Percentiles rank a stretch among this genome's conserved stretches.
Conservation (phyloP, 805 yeast genomes). For the Priceomyces melissophilus region DNA sequence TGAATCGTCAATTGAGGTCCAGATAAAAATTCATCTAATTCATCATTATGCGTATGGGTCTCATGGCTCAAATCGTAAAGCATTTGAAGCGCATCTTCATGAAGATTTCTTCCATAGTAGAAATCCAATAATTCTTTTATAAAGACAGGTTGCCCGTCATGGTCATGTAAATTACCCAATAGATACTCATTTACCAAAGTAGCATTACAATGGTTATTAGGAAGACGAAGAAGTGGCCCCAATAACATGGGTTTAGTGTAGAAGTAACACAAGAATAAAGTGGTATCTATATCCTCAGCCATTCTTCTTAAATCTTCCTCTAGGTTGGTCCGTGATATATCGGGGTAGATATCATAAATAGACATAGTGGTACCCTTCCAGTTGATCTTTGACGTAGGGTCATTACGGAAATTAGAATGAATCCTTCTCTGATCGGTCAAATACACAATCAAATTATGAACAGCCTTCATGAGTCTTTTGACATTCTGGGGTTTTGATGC, state of each 20-base stretch:
- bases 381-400: conserved; percentile 21
- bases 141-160: conserved; percentile 30
- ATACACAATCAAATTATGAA: conserved; percentile 41
- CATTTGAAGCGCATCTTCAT: conserved; percentile 63
- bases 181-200: conserved; percentile 56
- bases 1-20: conserved; percentile 47
- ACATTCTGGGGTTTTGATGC: conserved; percentile 18
- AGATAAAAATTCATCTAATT: conserved; percentile 24
- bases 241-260: conserved; percentile 66
- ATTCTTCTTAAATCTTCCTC: conserved; percentile 21
- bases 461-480: conserved; percentile 31
- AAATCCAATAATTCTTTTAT: conserved; percentile 75
- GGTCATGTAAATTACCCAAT: conserved; percentile 28
- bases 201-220: conserved; percentile 68
- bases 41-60: conserved; percentile 12
- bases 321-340: conserved; percentile 17
- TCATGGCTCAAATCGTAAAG: conserved; percentile 36
- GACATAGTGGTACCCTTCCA: conserved; percentile 48
- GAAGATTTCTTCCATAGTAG: conserved; percentile 59
- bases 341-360: conserved; percentile 40
- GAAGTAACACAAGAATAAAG: conserved; percentile 71
- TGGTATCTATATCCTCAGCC: conserved; percentile 65
- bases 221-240: conserved; percentile 76
- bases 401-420: conserved; percentile 36
- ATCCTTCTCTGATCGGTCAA: conserved; percentile 54